These are phyloP conservation scores for Prunus salicina DNA, from an alignment of 306 rosid species.

Conservation along the genomic window DNA sequence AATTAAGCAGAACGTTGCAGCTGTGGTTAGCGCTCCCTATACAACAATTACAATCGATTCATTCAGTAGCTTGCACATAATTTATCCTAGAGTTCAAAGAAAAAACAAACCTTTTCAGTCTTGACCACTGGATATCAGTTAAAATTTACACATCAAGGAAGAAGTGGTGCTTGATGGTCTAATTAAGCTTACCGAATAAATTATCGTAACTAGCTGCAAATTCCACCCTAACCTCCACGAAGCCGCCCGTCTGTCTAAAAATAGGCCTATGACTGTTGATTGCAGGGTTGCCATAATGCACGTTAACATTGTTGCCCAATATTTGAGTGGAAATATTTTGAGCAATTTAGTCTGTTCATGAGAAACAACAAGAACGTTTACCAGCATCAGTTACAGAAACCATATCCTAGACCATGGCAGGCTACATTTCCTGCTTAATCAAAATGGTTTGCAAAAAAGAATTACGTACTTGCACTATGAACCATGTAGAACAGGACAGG, in stretches of 20 bases:
- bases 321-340: conserved; percentile 48
- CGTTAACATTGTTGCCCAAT: conserved; percentile 47
- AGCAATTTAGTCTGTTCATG: conserved; percentile 44
- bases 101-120: not conserved
- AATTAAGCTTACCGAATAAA: conserved; percentile 50
- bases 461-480: conserved; percentile 47
- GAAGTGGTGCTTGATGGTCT: not conserved
- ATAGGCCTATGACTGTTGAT: conserved; percentile 37
- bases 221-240: conserved; percentile 62
- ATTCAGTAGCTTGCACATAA: not conserved
- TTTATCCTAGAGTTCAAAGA: not conserved
- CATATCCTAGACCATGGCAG: too few relatives aligned
- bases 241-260: conserved; percentile 33
- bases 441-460: not conserved
- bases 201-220: conserved; percentile 52
- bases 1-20: conserved; percentile 55
- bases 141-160: not conserved
- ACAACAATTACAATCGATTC: not conserved
- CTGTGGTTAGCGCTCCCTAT: conserved; percentile 59
- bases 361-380: not conserved
- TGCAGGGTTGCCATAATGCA: conserved; percentile 57
- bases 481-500: conserved; percentile 51
- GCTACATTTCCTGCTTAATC: not conserved
- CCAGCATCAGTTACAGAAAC: too few relatives aligned
- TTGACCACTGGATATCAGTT: not conserved